Evolutionary conservation across 805 yeast species (phyloP).

Genomic region (Blastobotrys americana): DNA sequence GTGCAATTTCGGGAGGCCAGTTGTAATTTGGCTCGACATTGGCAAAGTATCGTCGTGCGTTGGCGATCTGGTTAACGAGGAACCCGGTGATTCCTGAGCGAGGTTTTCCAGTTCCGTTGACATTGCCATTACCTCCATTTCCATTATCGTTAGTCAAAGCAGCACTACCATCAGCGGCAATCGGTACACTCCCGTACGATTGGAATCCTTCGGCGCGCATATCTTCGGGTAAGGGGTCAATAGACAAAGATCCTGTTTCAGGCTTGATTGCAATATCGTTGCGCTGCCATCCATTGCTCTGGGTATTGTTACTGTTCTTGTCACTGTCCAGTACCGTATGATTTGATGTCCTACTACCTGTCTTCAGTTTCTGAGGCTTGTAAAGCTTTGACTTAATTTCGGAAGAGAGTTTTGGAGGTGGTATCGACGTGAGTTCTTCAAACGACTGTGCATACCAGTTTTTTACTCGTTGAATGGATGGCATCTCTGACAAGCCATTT

Average conservation of each 20-base stretch:
- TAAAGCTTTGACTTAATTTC: constrained; percentile 30
- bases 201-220: constrained; percentile 21
- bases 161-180: not conserved
- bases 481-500: constrained; percentile 61
- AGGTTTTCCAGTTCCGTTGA: constrained; percentile 6
- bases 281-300: constrained; percentile 7
- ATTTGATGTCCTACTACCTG: constrained; percentile 3
- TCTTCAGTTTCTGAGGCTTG: constrained; percentile 16
- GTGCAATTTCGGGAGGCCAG: constrained; percentile 70
- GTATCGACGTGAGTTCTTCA: constrained; percentile 61
- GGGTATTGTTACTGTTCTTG: not conserved
- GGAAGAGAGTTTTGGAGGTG: constrained; percentile 46
- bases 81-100: constrained; percentile 10
- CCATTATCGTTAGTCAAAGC: not conserved
- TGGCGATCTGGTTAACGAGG: constrained; percentile 7
- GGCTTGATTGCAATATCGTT: constrained; percentile 29
- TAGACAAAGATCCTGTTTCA: constrained; percentile 20
- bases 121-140: constrained; percentile 3
- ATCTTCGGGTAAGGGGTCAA: constrained; percentile 19
- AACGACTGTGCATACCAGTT: constrained; percentile 91
- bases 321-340: not conserved
- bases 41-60: constrained; percentile 41
- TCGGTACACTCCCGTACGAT: constrained; percentile 27
- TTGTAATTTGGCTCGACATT: constrained; percentile 45
- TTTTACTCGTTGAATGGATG: constrained; percentile 65